Evolutionary conservation across 2,329 filamentous ascomycete genomes (phyloP), one percentile per base, ranked within the genome.

Genomic region (Botrytis aclada): DNA sequence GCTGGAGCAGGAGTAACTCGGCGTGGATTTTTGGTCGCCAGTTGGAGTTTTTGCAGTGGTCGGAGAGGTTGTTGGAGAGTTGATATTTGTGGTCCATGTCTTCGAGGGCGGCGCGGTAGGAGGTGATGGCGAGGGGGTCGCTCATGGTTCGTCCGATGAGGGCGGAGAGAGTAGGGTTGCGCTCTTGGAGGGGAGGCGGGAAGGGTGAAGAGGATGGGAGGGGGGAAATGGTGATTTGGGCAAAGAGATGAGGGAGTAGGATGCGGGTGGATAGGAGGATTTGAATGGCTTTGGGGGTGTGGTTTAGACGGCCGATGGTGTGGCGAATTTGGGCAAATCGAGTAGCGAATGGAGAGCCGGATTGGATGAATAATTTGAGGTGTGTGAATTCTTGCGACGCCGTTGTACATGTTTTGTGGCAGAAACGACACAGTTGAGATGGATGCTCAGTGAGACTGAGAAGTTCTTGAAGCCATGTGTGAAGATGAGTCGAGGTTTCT

Each of bases 41-140:
- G 87, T 0, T 25, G 37, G 1, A 83, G 76, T 0, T 75, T 51
- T 0, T 76, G 73, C 82, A 83, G 29, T 77, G 73, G 16, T 77
- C 18, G 8, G 75, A 67, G 32, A 84, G 74, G 1, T 70, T 25
- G n/a, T 56, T 10, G 25, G 67, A 72, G 10, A 75, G 32, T 62
- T 69, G 32, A 6, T 63, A 71, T n/a, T 63, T 63, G 22, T 58
- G 32, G 37, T 75, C 72, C 37, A 75, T 54, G 32, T 62, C 45
- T 58, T 95, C 56, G 91, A 98, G 85, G 98, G 98, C 90, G 95
- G 95, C 75, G 95, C 95, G 70, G 95, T 98, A 84, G 87, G 98
- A 80, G 89, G 98, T 78, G 97, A 93, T 83, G 98, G 98, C 20
- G 20, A 18, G 18, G 16, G 37, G 29, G 12, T 73, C 70, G 25